Conservation (phyloP, 1,284 basidiomycete species). For the Mrakiaceae sp. region DNA sequence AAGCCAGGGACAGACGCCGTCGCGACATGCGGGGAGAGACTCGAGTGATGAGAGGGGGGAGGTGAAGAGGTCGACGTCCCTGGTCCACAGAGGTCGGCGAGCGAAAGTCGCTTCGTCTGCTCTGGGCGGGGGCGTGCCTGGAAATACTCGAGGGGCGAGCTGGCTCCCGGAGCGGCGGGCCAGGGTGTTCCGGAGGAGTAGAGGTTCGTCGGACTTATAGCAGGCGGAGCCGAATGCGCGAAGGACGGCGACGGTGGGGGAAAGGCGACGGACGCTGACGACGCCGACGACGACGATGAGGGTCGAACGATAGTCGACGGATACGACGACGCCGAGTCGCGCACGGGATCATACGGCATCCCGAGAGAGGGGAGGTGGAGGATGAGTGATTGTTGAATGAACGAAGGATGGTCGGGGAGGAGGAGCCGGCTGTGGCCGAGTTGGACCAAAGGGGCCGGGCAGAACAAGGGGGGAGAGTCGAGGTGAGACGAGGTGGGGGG, state of each 20-base stretch:
- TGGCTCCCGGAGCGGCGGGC: not conserved
- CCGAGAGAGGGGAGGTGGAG: not conserved
- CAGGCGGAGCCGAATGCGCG: not conserved
- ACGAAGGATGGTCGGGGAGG: too few species aligned
- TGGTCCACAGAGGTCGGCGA: not conserved
- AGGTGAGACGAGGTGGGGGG: too few species aligned
- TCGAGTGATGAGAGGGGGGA: not conserved
- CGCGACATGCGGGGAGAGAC: too few species aligned
- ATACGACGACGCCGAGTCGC: not conserved
- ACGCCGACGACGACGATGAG: not conserved
- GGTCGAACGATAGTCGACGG: too few species aligned
- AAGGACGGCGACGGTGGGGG: not conserved
- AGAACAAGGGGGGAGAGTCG: too few species aligned
- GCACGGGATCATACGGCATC: not conserved
- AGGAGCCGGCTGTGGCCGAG: too few species aligned
- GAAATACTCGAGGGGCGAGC: not conserved
- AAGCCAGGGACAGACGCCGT: too few species aligned
- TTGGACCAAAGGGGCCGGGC: too few species aligned
- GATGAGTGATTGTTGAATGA: not conserved
- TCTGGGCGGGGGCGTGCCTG: not conserved
- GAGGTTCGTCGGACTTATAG: not conserved
- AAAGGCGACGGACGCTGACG: not conserved
- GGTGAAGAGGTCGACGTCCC: not conserved
- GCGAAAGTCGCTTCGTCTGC: not conserved
- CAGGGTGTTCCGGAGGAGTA: not conserved